A percentile compares a stretch with the other conserved stretches of the same genome.
phyloP scores from a whole-genome alignment of 1,284 basidiomycete genomes.

The Phylloporus sp. region DNA sequence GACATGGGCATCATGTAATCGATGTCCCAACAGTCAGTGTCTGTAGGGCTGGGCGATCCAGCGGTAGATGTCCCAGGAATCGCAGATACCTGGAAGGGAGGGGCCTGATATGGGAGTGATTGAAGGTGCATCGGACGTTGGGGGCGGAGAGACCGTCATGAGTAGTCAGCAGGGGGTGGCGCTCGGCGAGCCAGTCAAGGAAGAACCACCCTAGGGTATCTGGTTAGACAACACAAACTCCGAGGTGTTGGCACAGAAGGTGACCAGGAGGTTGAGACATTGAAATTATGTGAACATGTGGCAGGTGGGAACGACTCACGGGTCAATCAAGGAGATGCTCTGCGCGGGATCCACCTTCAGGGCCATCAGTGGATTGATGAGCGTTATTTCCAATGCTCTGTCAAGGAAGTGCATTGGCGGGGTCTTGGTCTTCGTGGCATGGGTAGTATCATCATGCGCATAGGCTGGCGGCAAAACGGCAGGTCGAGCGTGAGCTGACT shows the following conservation, averaged over 20 bases:
- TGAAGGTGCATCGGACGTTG: slow-evolving; percentile 1
- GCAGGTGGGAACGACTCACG: too few relatives aligned
- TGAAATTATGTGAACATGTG: too few relatives aligned
- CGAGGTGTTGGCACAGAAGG: slow-evolving; percentile 37
- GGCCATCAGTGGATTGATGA: too few relatives aligned
- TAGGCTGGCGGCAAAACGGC: too few relatives aligned
- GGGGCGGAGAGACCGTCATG: too few relatives aligned
- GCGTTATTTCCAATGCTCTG: too few relatives aligned
- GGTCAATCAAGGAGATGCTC: too few relatives aligned
- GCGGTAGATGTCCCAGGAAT: neutral
- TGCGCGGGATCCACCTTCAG: too few relatives aligned
- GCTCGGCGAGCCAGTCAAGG: neutral
- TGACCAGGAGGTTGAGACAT: slow-evolving; percentile 35
- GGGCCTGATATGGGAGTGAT: neutral
- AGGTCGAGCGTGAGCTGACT: too few relatives aligned
- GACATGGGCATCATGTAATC: neutral
- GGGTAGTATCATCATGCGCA: too few relatives aligned
- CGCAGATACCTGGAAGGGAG: neutral
- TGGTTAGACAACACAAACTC: slow-evolving; percentile 15
- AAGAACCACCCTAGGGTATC: neutral
- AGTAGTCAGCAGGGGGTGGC: neutral
- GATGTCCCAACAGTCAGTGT: neutral
- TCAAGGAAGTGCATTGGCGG: too few relatives aligned
- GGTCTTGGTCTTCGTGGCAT: too few relatives aligned
- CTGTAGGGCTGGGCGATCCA: neutral